phyloP scores from a whole-genome alignment of 179 eudicot species.

The Vitellaria paradoxa region DNA sequence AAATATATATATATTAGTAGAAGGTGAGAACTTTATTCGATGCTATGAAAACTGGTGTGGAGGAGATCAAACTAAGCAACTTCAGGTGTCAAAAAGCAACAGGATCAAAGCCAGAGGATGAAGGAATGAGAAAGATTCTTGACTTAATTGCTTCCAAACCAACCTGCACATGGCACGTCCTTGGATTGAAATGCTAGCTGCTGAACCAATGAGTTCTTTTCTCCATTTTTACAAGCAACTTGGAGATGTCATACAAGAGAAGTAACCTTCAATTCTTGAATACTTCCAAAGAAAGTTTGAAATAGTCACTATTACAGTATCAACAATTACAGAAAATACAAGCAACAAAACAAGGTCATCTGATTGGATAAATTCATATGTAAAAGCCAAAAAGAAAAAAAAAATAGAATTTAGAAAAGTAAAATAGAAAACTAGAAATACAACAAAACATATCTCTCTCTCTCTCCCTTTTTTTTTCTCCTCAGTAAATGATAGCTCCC shows the following conservation, averaged over 20 bases:
- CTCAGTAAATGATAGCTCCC: background rate
- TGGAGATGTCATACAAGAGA: slow-evolving; percentile 1
- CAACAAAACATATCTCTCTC: background rate
- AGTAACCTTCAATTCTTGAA: background rate
- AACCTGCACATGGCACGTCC: background rate
- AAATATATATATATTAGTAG: too few species aligned
- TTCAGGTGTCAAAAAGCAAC: background rate
- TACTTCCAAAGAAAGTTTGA: background rate
- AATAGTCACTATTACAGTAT: background rate
- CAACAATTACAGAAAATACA: background rate
- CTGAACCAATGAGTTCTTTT: background rate
- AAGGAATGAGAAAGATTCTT: background rate
- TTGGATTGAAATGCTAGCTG: background rate
- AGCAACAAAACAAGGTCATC: background rate
- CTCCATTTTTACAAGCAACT: background rate
- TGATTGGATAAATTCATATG: background rate
- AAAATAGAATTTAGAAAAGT: too few species aligned
- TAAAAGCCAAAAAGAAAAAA: background rate
- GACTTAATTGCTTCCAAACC: background rate
- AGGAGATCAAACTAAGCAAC: background rate
- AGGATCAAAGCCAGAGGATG: background rate
- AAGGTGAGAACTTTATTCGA: too few species aligned
- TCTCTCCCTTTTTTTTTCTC: background rate
- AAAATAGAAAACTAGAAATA: background rate
- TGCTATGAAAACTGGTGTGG: background rate